Percentiles rank a stretch among this genome's conserved stretches.
These are phyloP conservation scores for Uronychia setigera DNA, from an alignment of 73 alveolate species.

Conservation along the genomic window DNA sequence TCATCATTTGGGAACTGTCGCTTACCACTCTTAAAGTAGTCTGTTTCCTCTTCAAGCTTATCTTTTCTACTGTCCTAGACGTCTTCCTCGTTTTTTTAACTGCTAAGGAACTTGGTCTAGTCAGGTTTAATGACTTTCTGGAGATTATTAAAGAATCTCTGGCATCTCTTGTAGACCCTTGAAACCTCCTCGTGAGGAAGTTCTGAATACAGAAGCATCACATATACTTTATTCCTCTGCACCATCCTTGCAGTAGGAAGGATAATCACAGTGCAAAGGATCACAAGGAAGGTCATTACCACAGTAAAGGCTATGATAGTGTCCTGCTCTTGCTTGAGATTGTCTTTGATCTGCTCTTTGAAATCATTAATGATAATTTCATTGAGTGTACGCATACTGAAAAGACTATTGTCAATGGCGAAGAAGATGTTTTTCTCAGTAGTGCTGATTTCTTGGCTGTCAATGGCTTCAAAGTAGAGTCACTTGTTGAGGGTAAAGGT, in stretches of 20 bases:
- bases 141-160: neutral
- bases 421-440: neutral
- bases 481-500: neutral
- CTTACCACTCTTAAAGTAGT: no score
- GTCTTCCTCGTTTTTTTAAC: no score
- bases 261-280: neutral
- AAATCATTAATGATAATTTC: neutral
- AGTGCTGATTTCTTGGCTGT: neutral
- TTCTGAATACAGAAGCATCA: neutral
- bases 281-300: neutral
- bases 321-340: neutral
- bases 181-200: neutral
- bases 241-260: neutral
- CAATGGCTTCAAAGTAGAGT: neutral
- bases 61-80: no score
- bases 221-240: neutral
- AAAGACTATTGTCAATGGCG: neutral
- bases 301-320: neutral
- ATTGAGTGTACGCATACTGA: neutral
- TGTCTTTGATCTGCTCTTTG: neutral
- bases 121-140: neutral
- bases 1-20: no score
- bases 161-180: neutral
- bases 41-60: no score
- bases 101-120: no score